Conservation (phyloP, 192 early-diverging fungal genomes). For the Umbelopsis sp. region DNA sequence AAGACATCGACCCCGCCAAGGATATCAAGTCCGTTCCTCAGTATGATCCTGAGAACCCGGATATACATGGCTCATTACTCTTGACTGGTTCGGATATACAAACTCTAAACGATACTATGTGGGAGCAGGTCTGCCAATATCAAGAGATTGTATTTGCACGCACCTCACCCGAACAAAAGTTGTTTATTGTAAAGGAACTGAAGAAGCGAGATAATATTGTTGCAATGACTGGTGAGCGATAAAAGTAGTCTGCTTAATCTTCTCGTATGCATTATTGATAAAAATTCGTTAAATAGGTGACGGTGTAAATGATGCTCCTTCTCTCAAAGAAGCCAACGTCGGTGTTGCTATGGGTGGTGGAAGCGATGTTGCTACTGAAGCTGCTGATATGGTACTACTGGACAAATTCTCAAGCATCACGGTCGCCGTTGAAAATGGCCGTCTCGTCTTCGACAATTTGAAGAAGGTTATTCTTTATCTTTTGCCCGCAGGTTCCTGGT, state of each 20-base stretch:
- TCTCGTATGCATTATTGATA: background rate
- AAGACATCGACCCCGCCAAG: constrained; percentile 25
- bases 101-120: constrained; percentile 60
- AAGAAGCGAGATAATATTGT: constrained; percentile 69
- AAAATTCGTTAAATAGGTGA: constrained; percentile 71
- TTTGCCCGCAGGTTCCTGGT: constrained; percentile 74
- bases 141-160: constrained; percentile 84
- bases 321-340: constrained; percentile 88
- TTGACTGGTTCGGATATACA: constrained; percentile 69
- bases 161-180: constrained; percentile 88
- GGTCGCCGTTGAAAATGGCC: constrained; percentile 79
- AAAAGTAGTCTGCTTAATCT: background rate
- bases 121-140: constrained; percentile 70
- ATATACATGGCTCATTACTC: constrained; percentile 70
- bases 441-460: constrained; percentile 85
- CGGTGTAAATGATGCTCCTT: constrained; percentile 90
- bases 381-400: constrained; percentile 66
- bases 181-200: constrained; percentile 70
- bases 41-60: constrained; percentile 61
- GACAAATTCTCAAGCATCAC: constrained; percentile 69
- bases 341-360: constrained; percentile 88
- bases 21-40: constrained; percentile 3
- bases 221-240: constrained; percentile 81
- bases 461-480: constrained; percentile 87
- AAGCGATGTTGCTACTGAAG: constrained; percentile 76